These are phyloP conservation scores for Sindora glabra DNA, from an alignment of 306 rosid genomes.

Conservation along the genomic window DNA sequence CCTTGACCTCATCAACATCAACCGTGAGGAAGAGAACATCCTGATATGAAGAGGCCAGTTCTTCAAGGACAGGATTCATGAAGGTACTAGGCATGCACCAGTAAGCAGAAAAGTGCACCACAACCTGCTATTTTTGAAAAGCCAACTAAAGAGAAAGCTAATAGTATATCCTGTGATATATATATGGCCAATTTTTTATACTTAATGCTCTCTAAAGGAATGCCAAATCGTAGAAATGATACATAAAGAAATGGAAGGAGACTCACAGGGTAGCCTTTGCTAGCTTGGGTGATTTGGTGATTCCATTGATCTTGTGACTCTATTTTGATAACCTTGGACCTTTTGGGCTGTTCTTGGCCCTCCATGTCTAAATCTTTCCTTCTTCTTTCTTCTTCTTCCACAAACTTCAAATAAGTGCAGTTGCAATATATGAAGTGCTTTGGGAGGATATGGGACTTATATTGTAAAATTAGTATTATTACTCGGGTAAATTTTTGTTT, in stretches of 20 bases:
- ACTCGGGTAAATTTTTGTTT: no score
- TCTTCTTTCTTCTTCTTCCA: neutral
- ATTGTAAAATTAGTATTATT: no score
- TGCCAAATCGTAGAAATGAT: no score
- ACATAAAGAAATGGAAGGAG: neutral
- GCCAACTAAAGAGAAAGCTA: no score
- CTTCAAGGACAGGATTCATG: constrained; percentile 38
- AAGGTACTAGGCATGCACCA: constrained; percentile 42
- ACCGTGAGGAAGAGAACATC: constrained; percentile 24
- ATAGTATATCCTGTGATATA: neutral
- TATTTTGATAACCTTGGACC: constrained; percentile 40
- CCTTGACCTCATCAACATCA: constrained; percentile 53
- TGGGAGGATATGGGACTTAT: no score
- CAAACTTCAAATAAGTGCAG: constrained; percentile 1
- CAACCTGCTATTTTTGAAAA: constrained; percentile 20
- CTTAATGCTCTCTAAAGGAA: no score
- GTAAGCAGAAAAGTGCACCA: constrained; percentile 42
- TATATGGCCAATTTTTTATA: no score
- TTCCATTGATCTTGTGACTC: constrained; percentile 37
- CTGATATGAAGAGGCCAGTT: constrained; percentile 27
- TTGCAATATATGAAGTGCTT: neutral
- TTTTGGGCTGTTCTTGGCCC: constrained; percentile 18
- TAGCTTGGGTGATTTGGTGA: constrained; percentile 22
- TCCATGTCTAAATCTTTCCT: constrained; percentile 20
- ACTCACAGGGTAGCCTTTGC: constrained; percentile 32